Evolutionary conservation across 1,284 basidiomycete species (phyloP), one percentile per base, ranked within the genome.

Genomic region (Pseudozyma thailandica): DNA sequence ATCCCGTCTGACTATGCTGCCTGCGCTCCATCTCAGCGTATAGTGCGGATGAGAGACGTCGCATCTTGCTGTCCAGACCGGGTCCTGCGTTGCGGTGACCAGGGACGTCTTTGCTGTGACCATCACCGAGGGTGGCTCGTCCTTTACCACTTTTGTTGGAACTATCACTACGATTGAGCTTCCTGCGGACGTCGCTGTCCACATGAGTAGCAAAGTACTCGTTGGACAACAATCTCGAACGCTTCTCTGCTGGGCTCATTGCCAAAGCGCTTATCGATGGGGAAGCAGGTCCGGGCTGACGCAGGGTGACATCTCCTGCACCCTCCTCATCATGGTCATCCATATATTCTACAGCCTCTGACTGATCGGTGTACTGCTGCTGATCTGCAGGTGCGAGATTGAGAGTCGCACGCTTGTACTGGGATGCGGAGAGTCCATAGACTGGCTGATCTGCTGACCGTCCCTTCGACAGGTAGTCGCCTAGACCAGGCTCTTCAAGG

Each of bases 11-110:
- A 33, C 56, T 56, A 15, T 33, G 23, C 37, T 70, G 66, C 7
- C 66, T n/a, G 27, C 66, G 47, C 35, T 70, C 66, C 66, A 70
- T 59, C 39, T 72, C 70, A 33, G 70, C 70, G n/a, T 47, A 50
- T 4, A 72, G 35, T 4, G 70, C 70, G 0, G 56, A 59, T 4
- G 66, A 70, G 6, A 70, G 60, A 3, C 66, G 48, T 6, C 35
- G 51, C 56, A 70, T 54, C 50, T 63, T 70, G 18, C 52, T 43
- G 20, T 63, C 60, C 27, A 63, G 16, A 18, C 35, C 55, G 16
- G 53, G 50, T 6, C 45, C 57, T 31, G 30, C 35, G 35, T 10
- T 35, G 16, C 30, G 28, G 23, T 20, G n/a, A n/a, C n/a, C n/a
- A n/a, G n/a, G n/a, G n/a, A n/a, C n/a, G n/a, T n/a, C n/a, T n/a